Percentiles rank a stretch among this genome's conserved stretches.
Conservation (phyloP, 257 asterid genomes). For the Rhazya stricta region DNA sequence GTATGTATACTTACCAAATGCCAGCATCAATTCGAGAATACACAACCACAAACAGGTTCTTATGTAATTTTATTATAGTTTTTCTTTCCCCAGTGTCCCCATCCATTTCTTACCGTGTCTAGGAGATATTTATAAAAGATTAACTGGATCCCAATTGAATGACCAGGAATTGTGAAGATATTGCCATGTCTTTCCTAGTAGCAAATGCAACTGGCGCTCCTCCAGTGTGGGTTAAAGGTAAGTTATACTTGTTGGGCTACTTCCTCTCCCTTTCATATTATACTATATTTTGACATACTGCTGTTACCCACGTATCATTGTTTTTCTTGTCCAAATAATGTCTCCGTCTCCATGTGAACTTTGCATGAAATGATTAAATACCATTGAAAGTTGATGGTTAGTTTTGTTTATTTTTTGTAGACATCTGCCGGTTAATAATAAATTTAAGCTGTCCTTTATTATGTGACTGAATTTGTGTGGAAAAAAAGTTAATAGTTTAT, state of each 20-base stretch:
- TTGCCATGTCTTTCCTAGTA: slow-evolving; percentile 84
- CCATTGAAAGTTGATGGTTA: background rate
- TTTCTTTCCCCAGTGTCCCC: background rate
- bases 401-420: background rate
- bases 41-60: slow-evolving; percentile 55
- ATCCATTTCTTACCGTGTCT: background rate
- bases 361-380: background rate
- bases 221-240: slow-evolving; percentile 90
- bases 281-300: background rate
- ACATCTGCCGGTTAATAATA: background rate
- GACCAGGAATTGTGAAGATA: slow-evolving; percentile 83
- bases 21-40: slow-evolving; percentile 74
- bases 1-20: slow-evolving; percentile 63
- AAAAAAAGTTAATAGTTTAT: background rate
- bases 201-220: slow-evolving; percentile 83
- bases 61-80: slow-evolving; percentile 2
- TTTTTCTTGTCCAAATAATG: background rate
- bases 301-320: background rate
- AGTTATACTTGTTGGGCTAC: slow-evolving; percentile 10
- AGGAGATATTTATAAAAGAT: background rate
- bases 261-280: slow-evolving; percentile 1
- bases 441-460: background rate
- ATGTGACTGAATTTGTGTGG: background rate
- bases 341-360: background rate
- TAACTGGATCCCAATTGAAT: slow-evolving; percentile 15